These are phyloP conservation scores for Glycine latifolia DNA, from an alignment of 306 rosid species.

Conservation along the genomic window DNA sequence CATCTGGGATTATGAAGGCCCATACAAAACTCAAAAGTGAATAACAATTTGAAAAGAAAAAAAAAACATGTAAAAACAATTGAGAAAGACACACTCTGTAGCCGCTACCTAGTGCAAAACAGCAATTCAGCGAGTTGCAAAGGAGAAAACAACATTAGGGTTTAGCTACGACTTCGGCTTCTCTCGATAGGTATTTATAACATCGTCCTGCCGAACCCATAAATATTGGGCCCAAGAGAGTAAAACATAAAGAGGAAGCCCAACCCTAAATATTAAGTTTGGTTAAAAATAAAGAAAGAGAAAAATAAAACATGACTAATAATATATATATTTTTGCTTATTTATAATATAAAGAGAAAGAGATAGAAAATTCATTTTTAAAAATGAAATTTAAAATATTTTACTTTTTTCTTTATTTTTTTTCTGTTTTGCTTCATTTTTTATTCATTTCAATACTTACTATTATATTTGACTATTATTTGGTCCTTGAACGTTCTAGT, in stretches of 20 bases:
- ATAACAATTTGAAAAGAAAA: background rate
- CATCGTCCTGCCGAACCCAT: background rate
- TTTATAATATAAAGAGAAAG: background rate
- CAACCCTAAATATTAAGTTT: background rate
- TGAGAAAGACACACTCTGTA: background rate
- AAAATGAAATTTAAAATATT: background rate
- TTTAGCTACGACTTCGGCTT: background rate
- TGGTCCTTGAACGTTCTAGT: background rate
- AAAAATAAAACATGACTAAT: background rate
- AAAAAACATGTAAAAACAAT: background rate
- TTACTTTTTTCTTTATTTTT: background rate
- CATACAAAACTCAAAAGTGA: no score
- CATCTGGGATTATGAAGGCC: conserved; percentile 92
- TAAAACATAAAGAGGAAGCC: background rate
- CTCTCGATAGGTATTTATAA: background rate
- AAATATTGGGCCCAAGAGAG: background rate
- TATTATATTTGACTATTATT: background rate
- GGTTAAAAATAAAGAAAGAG: background rate
- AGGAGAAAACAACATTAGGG: background rate
- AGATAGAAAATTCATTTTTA: background rate
- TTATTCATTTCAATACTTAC: background rate
- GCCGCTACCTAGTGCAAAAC: background rate
- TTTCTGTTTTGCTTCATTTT: background rate
- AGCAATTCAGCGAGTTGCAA: no score
- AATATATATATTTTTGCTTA: background rate